Base-by-base conservation (phyloP, 106 monocot genomes). In the Apostasia ramifera region DNA sequence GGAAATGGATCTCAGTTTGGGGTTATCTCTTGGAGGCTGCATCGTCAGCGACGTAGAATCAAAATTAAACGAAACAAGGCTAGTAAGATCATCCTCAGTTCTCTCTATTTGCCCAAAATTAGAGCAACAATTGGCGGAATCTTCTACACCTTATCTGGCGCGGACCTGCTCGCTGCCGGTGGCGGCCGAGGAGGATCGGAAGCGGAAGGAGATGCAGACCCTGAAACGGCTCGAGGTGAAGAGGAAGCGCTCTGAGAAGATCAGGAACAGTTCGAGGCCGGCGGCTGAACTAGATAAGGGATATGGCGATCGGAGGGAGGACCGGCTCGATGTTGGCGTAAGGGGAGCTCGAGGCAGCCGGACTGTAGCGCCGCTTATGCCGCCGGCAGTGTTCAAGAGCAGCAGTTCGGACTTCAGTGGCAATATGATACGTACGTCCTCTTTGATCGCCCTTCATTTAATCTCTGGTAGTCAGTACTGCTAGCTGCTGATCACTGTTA, bases 1-100 rank as follows among this genome's bases (percentile, higher is more conserved):
- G 0, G 79, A 80, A 71, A 55, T 78, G n/a, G 91, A 91, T 61
- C 81, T 91, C 44, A 85, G 75, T 66, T 63, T 91, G 9, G 87
- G 84, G 59, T 71, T 91, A 0, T 91, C 87, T 1, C 56, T 91
- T 2, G 82, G 82, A 9, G 87, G 91, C 1, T 70, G 77, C 76
- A 87, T 87, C n/a, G n/a, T n/a, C 26, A 26, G 26, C 26, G 26
- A 26, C 45, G 74, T 39, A 12, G 84, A 84, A 8, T 63, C 78
- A 5, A 78, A 47, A 7, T 26, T 26, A 26, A 26, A 26, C 26
- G 72, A 61, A 40, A 78, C 58, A 66, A 69, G 67, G 49, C 69
- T 81, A 2, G 66, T 83, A 9, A 67, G 84, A 26, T 73, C 87
- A 6, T 80, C 84, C 6, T 84, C 91, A 12, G 50, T 78, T 44